These are phyloP conservation scores for Ottelia alismoides DNA, from an alignment of 106 monocot genomes.

Conservation along the genomic window DNA sequence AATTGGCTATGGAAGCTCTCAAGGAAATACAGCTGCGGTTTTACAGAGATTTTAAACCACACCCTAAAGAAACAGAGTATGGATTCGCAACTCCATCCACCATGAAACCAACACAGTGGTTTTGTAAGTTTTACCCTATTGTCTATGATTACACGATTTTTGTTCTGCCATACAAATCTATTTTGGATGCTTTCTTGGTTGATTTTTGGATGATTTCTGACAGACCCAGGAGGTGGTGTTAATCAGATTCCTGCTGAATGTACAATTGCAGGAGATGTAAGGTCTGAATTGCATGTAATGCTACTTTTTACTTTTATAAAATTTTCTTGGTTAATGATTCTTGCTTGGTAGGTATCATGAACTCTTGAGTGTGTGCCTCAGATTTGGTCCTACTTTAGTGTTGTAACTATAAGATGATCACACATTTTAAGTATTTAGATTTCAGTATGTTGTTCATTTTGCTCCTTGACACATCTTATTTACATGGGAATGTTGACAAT, in stretches of 20 bases:
- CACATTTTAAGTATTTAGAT: no score
- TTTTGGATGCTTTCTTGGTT: no score
- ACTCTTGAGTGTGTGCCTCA: no score
- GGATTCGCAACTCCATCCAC: conserved; percentile 94
- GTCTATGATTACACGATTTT: background rate
- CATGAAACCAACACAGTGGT: conserved; percentile 97
- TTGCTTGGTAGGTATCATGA: no score
- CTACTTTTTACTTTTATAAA: background rate
- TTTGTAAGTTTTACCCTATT: conserved; percentile 43
- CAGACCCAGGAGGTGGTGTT: conserved; percentile 91
- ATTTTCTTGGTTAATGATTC: no score
- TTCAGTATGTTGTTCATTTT: no score
- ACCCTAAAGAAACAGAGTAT: conserved; percentile 70
- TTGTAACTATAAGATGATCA: no score
- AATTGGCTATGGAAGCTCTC: conserved; percentile 85
- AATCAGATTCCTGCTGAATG: conserved; percentile 98
- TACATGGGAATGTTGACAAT: no score
- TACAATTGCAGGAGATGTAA: conserved; percentile 89
- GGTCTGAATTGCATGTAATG: conserved; percentile 22
- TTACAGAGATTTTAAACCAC: conserved; percentile 78
- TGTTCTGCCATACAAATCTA: no score
- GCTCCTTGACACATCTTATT: no score
- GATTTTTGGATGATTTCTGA: conserved; percentile 1
- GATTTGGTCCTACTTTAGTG: no score
- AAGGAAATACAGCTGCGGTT: conserved; percentile 83